phyloP scores from a whole-genome alignment of 768 basidiomycete genomes.

The Neoboletus subvelutipes region DNA sequence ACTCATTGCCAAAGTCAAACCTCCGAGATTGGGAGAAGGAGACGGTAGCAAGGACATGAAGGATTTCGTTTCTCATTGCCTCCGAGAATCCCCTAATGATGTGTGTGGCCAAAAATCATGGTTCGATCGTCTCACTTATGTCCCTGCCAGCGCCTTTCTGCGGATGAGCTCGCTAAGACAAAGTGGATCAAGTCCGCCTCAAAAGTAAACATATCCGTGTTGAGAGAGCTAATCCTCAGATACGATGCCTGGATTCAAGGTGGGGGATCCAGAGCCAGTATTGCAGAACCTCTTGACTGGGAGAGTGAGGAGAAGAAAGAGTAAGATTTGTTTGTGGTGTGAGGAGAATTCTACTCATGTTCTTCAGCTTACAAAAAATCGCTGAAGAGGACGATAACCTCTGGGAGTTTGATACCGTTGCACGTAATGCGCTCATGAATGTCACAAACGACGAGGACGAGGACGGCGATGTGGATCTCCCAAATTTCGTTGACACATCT shows the following conservation, averaged over 20 bases:
- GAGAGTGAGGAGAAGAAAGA: conserved; percentile 65
- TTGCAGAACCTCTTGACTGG: conserved; percentile 72
- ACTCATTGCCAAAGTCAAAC: conserved; percentile 81
- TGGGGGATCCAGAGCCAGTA: conserved; percentile 73
- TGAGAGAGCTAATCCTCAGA: conserved; percentile 80
- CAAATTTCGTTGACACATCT: conserved; percentile 13
- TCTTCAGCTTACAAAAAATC: conserved; percentile 21
- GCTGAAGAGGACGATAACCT: conserved; percentile 36
- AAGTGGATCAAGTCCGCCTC: conserved; percentile 86
- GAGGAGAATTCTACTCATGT: conserved; percentile 5
- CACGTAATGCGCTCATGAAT: conserved; percentile 38
- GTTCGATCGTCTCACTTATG: conserved; percentile 5
- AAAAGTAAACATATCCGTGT: conserved; percentile 61
- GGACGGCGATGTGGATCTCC: conserved; percentile 15
- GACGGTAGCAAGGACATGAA: conserved; percentile 84
- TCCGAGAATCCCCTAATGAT: conserved; percentile 78
- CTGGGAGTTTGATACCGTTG: conserved; percentile 80
- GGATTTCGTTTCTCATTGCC: conserved; percentile 81
- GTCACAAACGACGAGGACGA: conserved; percentile 29
- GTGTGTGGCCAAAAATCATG: conserved; percentile 41
- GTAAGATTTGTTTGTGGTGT: conserved; percentile 27
- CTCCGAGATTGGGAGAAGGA: conserved; percentile 73
- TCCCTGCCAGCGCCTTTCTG: conserved; percentile 66
- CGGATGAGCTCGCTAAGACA: conserved; percentile 83
- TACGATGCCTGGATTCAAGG: conserved; percentile 69